Evolutionary conservation across 2,329 filamentous ascomycete species (phyloP).

Genomic region (Grosmannia clavigera): DNA sequence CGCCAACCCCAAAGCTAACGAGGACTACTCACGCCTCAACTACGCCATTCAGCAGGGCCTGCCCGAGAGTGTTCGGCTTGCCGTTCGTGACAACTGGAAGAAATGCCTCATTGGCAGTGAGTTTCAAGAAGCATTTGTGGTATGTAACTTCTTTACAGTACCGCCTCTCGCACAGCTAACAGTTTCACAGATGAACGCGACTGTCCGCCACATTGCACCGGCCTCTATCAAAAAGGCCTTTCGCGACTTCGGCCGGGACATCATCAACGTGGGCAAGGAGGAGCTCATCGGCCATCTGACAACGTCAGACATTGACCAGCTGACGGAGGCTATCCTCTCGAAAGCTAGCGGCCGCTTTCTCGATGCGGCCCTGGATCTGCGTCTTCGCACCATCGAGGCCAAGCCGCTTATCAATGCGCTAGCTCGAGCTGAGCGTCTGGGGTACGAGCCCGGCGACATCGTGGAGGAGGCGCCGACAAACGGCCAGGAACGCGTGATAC

Average conservation of each 20-base stretch:
- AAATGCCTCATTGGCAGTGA: slow-evolving; percentile 37
- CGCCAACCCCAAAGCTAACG: slow-evolving; percentile 22
- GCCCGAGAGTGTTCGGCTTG: slow-evolving; percentile 33
- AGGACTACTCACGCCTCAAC: slow-evolving; percentile 26
- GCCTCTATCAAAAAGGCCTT: slow-evolving; percentile 26
- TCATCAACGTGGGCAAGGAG: slow-evolving; percentile 27
- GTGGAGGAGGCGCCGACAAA: slow-evolving; percentile 28
- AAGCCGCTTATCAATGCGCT: slow-evolving; percentile 43
- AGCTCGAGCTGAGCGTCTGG: slow-evolving; percentile 42
- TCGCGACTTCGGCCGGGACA: slow-evolving; percentile 31
- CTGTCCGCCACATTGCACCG: slow-evolving; percentile 30
- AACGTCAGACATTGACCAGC: slow-evolving; percentile 29
- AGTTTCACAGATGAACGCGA: slow-evolving; percentile 31
- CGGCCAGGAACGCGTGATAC: slow-evolving; percentile 25
- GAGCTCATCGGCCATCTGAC: slow-evolving; percentile 30
- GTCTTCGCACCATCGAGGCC: slow-evolving; percentile 40
- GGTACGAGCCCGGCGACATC: slow-evolving; percentile 39
- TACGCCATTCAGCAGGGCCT: slow-evolving; percentile 27
- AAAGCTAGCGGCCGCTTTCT: slow-evolving; percentile 37
- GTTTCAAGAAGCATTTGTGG: slow-evolving; percentile 39
- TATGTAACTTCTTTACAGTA: slow-evolving; percentile 21
- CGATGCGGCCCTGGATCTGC: slow-evolving; percentile 37
- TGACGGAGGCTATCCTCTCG: slow-evolving; percentile 29
- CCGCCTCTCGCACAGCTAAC: not conserved
- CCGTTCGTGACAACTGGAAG: slow-evolving; percentile 37